Base-by-base conservation (phyloP, 495 filamentous ascomycete genomes). In the Hypoxylon cercidicola region DNA sequence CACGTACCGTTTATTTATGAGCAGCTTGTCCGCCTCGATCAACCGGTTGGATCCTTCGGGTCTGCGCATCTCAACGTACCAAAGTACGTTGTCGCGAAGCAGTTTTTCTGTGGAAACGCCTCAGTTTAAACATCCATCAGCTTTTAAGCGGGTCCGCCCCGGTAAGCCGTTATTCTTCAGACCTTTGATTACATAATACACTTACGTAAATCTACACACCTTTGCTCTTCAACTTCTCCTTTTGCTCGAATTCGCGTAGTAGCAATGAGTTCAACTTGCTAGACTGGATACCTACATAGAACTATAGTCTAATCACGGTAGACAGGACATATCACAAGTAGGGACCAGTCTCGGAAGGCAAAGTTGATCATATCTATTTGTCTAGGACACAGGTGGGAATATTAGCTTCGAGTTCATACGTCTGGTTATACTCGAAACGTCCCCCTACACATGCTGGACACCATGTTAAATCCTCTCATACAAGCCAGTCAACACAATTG, bases 381-480 rank as follows among this genome's bases (percentile, higher is more conserved):
- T 16, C 6, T 39, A 9, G 19, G 20, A 16, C 11, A 3, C 6
- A 43, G n/a, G 25, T 23, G 30, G 35, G 34, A 53, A 48, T 20
- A n/a, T 25, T 13, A 30, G 35, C 12, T 53, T 54, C 18, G 3
- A 45, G 41, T 50, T 58, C 37, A 54, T 62, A 57, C 53, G 47
- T 40, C 48, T 62, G 48, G 39, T 60, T 49, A 55, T 37, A 30
- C 55, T 60, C 16, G 34, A 51, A 64, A 58, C 54, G 62, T 55
- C 19, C 16, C 37, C 64, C 40, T 23, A 20, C 59, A 35, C 44
- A 21, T 55, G 25, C 15, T 53, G 32, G 45, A 53, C 54, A 49
- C 9, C 19, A 62, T 59, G 48, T 53, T 53, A 55, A 68, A 62
- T 60, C 60, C 46, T 40, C 49, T 59, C 65, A 55, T 55, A 60